These are phyloP conservation scores for Drosera spatulata DNA, from an alignment of 179 eudicot genomes.

Conservation along the genomic window DNA sequence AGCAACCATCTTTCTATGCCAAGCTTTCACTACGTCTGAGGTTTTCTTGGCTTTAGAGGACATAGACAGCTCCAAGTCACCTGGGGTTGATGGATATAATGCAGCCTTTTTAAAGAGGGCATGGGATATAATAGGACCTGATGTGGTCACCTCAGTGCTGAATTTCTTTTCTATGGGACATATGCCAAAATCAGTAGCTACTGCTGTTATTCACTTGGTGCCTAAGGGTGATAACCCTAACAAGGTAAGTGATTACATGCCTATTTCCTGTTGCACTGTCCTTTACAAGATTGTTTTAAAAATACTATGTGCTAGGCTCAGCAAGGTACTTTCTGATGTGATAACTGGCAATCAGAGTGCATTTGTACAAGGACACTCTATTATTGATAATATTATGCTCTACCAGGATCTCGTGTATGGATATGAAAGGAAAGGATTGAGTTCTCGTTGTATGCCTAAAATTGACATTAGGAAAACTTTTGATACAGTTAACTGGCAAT, in stretches of 20 bases:
- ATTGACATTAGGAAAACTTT: constrained; percentile 1
- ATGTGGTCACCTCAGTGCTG: too few relatives aligned
- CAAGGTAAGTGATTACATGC: neutral
- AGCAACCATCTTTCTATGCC: too few relatives aligned
- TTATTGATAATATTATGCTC: neutral
- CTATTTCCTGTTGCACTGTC: neutral
- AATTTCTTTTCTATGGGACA: too few relatives aligned
- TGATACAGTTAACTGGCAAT: neutral
- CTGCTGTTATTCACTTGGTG: neutral
- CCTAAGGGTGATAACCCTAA: neutral
- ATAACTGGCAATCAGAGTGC: neutral
- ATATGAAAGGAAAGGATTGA: too few relatives aligned
- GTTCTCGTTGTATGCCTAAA: neutral
- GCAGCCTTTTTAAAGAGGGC: too few relatives aligned
- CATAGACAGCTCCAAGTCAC: too few relatives aligned
- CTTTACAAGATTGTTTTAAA: constrained; percentile 1
- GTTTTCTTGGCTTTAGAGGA: too few relatives aligned
- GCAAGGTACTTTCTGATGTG: neutral
- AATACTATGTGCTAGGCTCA: neutral
- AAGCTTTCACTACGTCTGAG: too few relatives aligned
- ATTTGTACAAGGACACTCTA: neutral
- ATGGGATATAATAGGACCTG: too few relatives aligned
- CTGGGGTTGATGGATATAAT: too few relatives aligned
- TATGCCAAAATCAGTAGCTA: too few relatives aligned
- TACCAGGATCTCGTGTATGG: neutral